These are phyloP conservation scores for Kwoniella mangroviensis DNA, from an alignment of 768 basidiomycete species.

Conservation along the genomic window DNA sequence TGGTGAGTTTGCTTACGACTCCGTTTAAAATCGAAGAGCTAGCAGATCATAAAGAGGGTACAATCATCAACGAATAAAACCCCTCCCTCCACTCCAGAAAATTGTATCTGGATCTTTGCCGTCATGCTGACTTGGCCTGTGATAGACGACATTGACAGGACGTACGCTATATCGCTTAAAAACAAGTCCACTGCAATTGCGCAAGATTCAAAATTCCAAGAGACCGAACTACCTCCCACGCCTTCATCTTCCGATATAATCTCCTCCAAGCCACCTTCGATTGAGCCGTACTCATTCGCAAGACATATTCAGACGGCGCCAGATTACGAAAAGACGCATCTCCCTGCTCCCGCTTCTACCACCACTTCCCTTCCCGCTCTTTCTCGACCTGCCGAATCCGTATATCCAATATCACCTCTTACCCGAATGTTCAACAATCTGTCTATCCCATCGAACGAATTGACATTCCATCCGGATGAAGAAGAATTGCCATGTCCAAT, in stretches of 20 bases:
- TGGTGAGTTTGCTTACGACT: conserved; percentile 40
- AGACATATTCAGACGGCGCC: conserved; percentile 48
- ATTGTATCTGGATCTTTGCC: too few species aligned
- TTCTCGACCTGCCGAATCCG: conserved; percentile 1
- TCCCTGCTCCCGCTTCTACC: neutral
- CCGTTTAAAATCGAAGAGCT: neutral
- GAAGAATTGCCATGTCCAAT: conserved; percentile 67
- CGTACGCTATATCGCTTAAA: conserved; percentile 60
- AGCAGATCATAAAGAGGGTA: too few species aligned
- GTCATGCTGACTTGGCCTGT: too few species aligned
- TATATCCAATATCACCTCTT: conserved; percentile 26
- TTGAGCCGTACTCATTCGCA: conserved; percentile 49
- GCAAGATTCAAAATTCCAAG: neutral
- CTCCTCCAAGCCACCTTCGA: conserved; percentile 37
- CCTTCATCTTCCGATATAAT: conserved; percentile 45
- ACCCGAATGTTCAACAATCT: conserved; percentile 26
- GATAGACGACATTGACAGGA: conserved; percentile 70
- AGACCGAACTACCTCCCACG: conserved; percentile 8
- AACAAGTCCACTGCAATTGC: neutral
- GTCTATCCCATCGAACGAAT: conserved; percentile 19
- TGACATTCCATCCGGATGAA: conserved; percentile 70
- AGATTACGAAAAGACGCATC: conserved; percentile 44
- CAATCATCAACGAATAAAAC: too few species aligned
- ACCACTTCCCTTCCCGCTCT: neutral
- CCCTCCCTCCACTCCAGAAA: too few species aligned